Base-by-base conservation (phyloP, 2,329 filamentous ascomycete genomes). In the Tympanopsis confertula region DNA sequence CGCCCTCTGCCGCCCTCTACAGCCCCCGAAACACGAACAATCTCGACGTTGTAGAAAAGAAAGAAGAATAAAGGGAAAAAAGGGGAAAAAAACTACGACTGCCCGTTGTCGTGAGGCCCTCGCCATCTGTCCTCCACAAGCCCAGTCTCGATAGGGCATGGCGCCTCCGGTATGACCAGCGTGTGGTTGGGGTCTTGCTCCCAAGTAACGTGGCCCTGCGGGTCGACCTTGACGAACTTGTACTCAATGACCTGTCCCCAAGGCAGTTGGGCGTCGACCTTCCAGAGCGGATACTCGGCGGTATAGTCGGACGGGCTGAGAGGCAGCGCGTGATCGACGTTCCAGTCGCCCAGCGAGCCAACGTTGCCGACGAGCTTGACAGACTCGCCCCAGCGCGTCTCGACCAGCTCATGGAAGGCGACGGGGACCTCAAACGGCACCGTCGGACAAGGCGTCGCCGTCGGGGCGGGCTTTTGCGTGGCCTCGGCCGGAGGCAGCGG, bases 361-460 rank as follows among this genome's bases (percentile, higher is more conserved):
- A 68, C 65, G 39, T 68, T 74, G 14, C 82, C 82, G 0, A 70
- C 64, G 12, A 87, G 54, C 53, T 77, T 82, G 50, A 87, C 66
- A 5, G 67, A 75, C 53, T 86, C 66, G 3, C 81, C 82, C 36
- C 54, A 74, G 2, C 50, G 50, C 0, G 81, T 86, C 1, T 59
- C 64, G 15, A 68, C 74, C 1, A 64, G 49, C 43, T 69, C 73
- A 35, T 74, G 62, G 57, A 86, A 85, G 0, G 74, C 74, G 5
- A 86, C 71, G 0, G 70, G 61, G 5, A 82, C 68, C 0, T 65
- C 55, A 0, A 63, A 57, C 1, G 59, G 32, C 12, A 43, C 54
- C 7, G 53, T 46, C 13, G 59, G 41, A 49, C 66, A 70, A 24
- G 51, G 41, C 10, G 58, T 51, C 1, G 56, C 46, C 1, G 50